These are phyloP conservation scores for Pseudogymnoascus sp. DNA, from an alignment of 2,329 filamentous ascomycete genomes.

Conservation along the genomic window DNA sequence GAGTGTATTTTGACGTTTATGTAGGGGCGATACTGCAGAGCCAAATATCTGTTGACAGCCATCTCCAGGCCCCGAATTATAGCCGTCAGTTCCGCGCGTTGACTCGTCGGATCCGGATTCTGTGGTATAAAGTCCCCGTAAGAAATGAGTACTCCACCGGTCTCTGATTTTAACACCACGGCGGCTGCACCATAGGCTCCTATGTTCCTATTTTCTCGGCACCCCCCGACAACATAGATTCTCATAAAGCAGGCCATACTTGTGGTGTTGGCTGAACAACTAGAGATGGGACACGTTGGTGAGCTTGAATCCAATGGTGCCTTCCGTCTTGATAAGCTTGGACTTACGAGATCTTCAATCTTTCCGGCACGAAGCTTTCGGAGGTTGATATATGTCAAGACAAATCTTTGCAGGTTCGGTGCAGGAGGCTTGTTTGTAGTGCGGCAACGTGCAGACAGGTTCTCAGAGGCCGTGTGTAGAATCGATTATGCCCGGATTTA, in stretches of 20 bases:
- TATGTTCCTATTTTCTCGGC: constrained; percentile 25
- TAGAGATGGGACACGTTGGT: too few relatives aligned
- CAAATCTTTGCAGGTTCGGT: too few relatives aligned
- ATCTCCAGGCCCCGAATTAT: constrained; percentile 41
- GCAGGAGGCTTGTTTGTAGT: too few relatives aligned
- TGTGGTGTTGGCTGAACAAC: not conserved
- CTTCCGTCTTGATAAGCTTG: too few relatives aligned
- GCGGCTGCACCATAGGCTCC: constrained; percentile 28
- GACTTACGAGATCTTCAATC: too few relatives aligned
- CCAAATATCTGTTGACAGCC: constrained; percentile 30
- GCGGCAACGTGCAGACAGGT: too few relatives aligned
- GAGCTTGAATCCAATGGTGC: too few relatives aligned
- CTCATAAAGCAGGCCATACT: constrained; percentile 30
- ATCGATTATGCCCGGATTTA: too few relatives aligned
- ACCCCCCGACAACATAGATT: constrained; percentile 31
- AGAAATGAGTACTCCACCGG: not conserved
- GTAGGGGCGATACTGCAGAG: constrained; percentile 16
- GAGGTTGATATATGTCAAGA: too few relatives aligned
- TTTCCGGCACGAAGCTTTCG: too few relatives aligned
- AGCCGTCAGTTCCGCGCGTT: constrained; percentile 31
- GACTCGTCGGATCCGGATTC: constrained; percentile 25
- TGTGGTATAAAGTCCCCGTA: constrained; percentile 7
- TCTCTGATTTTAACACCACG: constrained; percentile 18
- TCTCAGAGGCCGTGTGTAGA: too few relatives aligned
- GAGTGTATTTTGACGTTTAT: constrained; percentile 28